Evolutionary conservation across 768 basidiomycete genomes (phyloP), one percentile per base, ranked within the genome.

Genomic region (Tulasnella calospora): DNA sequence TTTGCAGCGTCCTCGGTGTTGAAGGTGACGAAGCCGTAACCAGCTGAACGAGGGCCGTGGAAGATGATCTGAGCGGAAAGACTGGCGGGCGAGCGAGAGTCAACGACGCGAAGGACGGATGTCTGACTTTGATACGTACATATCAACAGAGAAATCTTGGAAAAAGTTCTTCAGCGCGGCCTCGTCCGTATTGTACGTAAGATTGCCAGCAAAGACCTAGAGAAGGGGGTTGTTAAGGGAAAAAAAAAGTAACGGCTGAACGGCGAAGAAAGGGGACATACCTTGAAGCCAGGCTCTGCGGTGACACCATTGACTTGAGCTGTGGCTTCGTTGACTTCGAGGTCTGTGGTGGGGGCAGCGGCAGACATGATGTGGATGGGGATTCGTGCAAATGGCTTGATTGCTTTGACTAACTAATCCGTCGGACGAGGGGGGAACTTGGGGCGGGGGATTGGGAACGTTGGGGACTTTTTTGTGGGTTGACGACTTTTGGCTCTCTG

Each of bases 161-260:
- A 96, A 97, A 89, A 97, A 92, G 85, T 93, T 87, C 92, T 90
- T 93, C 87, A 97, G 92, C 90, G 93, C 93, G 86, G 94, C 92
- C 89, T 95, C 94, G 88, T 92, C 94, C 82, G 94, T 95, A 84
- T 91, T 88, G 86, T 96, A 97, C 88, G 94, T 90, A 88, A 97
- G 94, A 87, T 97, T 97, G 82, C 95, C 95, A 84, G 92, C 94
- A 85, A 96, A 96, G 88, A 95, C 93, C 94, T 96, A 82, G 30
- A 73, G n/a, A 27, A 55, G 19, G 27, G 61, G n/a, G 41, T 10
- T 8, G 71, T 23, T 15, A 17, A 21, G 19, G 57, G 40, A n/a
- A 30, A 30, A 19, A 51, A 61, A 78, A 81, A 79, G 35, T 2
- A n/a, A 71, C 79, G 71, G 46, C 74, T 76, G 79, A 81, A 80